phyloP scores from a whole-genome alignment of 83 land plant species.

The Thuja plicata region DNA sequence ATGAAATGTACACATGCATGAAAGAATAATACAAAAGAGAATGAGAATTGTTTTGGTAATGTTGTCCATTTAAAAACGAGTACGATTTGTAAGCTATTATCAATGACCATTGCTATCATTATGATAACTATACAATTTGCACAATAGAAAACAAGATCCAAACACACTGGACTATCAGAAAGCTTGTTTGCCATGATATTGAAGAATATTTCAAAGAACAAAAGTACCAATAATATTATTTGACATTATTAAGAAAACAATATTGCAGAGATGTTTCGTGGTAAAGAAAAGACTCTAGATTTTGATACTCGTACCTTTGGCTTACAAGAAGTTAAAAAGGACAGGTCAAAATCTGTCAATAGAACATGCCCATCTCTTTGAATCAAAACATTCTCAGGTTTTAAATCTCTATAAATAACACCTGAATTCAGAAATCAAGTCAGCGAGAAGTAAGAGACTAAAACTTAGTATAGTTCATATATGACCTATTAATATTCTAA shows the following conservation, averaged over 20 bases:
- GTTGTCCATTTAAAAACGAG: neutral
- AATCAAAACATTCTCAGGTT: constrained; percentile 89
- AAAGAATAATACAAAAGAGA: neutral
- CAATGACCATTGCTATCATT: neutral
- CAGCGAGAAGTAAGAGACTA: neutral
- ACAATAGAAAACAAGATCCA: neutral
- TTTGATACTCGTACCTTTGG: constrained; percentile 52
- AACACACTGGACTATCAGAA: neutral
- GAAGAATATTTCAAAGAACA: neutral
- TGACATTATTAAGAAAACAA: neutral
- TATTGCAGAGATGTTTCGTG: neutral
- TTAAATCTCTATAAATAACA: constrained; percentile 84
- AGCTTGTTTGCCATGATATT: neutral
- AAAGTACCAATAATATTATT: neutral
- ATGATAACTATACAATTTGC: neutral
- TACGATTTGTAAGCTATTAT: neutral
- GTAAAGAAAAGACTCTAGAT: neutral
- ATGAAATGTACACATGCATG: neutral
- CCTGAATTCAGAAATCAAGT: constrained; percentile 44
- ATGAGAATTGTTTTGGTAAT: neutral
- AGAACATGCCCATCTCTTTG: constrained; percentile 85
- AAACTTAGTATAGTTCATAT: neutral
- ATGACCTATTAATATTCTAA: neutral
- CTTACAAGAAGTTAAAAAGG: constrained; percentile 68
- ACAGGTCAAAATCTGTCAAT: constrained; percentile 86